phyloP scores from a whole-genome alignment of 2,329 filamentous ascomycete genomes.

The Cadophora gregata region DNA sequence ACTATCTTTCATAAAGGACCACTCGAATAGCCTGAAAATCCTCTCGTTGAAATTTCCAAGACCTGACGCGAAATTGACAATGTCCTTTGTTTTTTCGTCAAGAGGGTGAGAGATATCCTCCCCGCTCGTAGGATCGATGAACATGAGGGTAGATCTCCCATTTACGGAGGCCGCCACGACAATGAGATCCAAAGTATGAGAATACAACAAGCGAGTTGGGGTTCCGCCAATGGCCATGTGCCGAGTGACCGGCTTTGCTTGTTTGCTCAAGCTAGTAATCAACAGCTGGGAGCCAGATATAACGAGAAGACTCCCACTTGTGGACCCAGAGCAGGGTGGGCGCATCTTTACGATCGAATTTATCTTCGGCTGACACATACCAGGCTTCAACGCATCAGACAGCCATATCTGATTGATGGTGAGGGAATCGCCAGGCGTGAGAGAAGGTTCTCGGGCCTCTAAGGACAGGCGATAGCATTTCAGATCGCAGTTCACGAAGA shows the following conservation, averaged over 20 bases:
- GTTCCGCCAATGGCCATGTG: constrained; percentile 50
- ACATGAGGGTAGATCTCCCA: constrained; percentile 56
- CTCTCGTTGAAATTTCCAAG: constrained; percentile 63
- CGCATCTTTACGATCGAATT: constrained; percentile 54
- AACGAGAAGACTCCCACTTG: constrained; percentile 50
- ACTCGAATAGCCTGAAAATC: constrained; percentile 67
- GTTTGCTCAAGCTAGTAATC: constrained; percentile 57
- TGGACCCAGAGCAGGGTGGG: constrained; percentile 39
- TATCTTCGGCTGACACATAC: constrained; percentile 54
- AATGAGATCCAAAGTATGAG: constrained; percentile 56
- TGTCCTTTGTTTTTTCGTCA: constrained; percentile 49
- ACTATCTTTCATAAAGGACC: constrained; percentile 63
- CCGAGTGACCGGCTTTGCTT: constrained; percentile 55
- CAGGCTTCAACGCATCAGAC: constrained; percentile 55
- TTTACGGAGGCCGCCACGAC: constrained; percentile 57
- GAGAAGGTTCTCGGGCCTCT: neutral
- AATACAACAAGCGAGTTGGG: constrained; percentile 57
- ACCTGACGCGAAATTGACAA: constrained; percentile 57
- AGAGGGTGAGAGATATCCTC: constrained; percentile 54
- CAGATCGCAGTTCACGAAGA: constrained; percentile 57
- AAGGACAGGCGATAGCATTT: constrained; percentile 45
- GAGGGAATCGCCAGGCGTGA: constrained; percentile 9
- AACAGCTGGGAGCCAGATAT: constrained; percentile 57
- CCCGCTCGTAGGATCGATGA: constrained; percentile 63
- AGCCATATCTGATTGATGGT: constrained; percentile 53